phyloP scores from a whole-genome alignment of 441 rosid species.

The Gossypium davidsonii region DNA sequence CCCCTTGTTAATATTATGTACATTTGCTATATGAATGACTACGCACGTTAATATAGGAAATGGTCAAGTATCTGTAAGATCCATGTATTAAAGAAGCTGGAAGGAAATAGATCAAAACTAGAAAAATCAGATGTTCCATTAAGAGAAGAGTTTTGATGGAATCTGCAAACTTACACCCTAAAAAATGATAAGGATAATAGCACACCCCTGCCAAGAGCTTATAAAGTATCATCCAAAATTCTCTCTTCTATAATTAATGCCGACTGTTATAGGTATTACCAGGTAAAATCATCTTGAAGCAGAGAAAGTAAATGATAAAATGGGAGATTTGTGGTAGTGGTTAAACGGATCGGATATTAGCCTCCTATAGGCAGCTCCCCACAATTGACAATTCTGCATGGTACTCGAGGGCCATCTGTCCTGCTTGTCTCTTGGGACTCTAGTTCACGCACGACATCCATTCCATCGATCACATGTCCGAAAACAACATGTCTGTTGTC shows the following conservation, averaged over 20 bases:
- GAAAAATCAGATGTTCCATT: background rate
- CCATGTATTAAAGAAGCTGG: background rate
- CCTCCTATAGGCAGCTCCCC: slow-evolving; percentile 53
- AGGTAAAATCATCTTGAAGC: slow-evolving; percentile 5
- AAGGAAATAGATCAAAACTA: slow-evolving; percentile 4
- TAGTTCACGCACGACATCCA: slow-evolving; percentile 43
- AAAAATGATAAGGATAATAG: background rate
- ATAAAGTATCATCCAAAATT: slow-evolving; percentile 3
- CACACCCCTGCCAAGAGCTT: slow-evolving; percentile 7
- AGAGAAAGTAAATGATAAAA: slow-evolving; percentile 1
- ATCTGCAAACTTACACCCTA: background rate
- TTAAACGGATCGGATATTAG: slow-evolving; percentile 22
- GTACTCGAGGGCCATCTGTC: slow-evolving; percentile 39
- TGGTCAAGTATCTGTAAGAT: too few species aligned
- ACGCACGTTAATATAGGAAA: background rate
- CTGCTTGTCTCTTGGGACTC: slow-evolving; percentile 55
- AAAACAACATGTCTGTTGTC: slow-evolving; percentile 66
- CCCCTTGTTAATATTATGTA: background rate
- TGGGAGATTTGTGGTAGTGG: background rate
- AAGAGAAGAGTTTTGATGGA: background rate
- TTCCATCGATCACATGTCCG: slow-evolving; percentile 54
- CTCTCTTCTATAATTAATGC: slow-evolving; percentile 2
- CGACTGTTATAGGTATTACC: background rate
- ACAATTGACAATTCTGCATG: slow-evolving; percentile 53
- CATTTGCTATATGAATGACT: background rate